These are phyloP conservation scores for Eucalyptus pumila DNA, from an alignment of 345 rosid genomes.

Conservation along the genomic window DNA sequence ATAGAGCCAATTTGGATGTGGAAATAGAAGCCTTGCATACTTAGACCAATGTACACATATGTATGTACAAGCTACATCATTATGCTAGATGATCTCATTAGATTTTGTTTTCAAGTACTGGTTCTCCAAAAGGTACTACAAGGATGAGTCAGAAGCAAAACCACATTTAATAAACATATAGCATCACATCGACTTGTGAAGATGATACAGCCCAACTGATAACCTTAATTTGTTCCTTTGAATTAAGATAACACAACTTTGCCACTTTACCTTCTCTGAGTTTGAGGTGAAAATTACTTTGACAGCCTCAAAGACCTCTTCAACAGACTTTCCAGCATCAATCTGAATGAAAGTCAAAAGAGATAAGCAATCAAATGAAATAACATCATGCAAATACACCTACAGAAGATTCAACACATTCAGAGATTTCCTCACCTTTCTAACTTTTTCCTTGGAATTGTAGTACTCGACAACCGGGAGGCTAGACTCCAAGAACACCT, in stretches of 20 bases:
- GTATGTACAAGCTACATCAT: not conserved
- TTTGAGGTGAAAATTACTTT: constrained; percentile 27
- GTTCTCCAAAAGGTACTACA: not conserved
- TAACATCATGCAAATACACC: not conserved
- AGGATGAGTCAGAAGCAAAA: not conserved
- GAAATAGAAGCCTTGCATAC: not conserved
- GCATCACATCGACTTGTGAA: not conserved
- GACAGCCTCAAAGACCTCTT: constrained; percentile 54
- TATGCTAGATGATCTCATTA: not conserved
- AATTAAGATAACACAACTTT: not conserved
- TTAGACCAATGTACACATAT: not conserved
- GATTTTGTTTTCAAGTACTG: not conserved
- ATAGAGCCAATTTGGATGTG: not conserved
- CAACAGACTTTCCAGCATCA: constrained; percentile 55
- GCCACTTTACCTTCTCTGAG: constrained; percentile 24
- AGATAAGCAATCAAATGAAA: not conserved
- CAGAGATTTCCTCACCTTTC: constrained; percentile 21
- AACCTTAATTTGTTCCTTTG: not conserved
- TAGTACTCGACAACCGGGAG: constrained; percentile 44
- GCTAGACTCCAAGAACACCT: constrained; percentile 49
- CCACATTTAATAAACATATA: not conserved
- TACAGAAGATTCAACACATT: not conserved
- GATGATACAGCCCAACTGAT: not conserved
- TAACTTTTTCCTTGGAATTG: constrained; percentile 43
- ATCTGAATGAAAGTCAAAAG: constrained; percentile 16